Base-by-base conservation (phyloP, 2,329 filamentous ascomycete species). In the Paracoccidioides brasiliensis region DNA sequence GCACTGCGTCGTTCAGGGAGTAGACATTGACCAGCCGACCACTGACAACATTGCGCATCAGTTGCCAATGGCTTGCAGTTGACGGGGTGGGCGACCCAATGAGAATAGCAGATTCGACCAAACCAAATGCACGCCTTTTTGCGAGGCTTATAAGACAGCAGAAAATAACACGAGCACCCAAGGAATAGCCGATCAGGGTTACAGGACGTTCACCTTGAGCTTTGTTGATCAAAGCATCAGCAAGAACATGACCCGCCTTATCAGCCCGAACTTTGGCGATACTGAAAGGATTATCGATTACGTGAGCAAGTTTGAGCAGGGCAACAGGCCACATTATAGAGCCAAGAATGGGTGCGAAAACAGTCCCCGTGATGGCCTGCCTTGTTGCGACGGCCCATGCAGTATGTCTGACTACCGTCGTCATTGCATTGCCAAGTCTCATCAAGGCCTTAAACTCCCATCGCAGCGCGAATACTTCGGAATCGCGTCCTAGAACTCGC, bases 21-120 rank as follows among this genome's bases (percentile, higher is more conserved):
- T 85, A 95, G 7, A 91, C 88, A 63, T 96, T 96, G 63, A 95
- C 85, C 6, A 95, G 78, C 56, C 86, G 80, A 2, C 90, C 90
- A 1, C 84, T 81, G 0, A 95, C 89, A 0, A 91, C 88, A 46
- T 80, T 82, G 35, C 88, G 81, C 61, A 95, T 81, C 41, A 81
- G 76, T 46, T 84, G 79, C 90, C 90, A 96, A 61, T 89, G 82
- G 1, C 77, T 77, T 0, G 80, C 71, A 46, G 85, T 80, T 0
- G 85, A 87, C 0, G 90, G 88, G 0, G 85, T 82, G 0, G 90
- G 88, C 0, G 88, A 79, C 2, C 90, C 90, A 56, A 96, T 86
- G 5, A 96, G 71, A 3, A 95, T 84, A 1, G 87, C 89, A 14
- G 83, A 85, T 63, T 96, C 90, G 28, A 97, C 74, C 0, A 95